Conservation (phyloP, 257 asterid species). For the Gentiana dahurica region DNA sequence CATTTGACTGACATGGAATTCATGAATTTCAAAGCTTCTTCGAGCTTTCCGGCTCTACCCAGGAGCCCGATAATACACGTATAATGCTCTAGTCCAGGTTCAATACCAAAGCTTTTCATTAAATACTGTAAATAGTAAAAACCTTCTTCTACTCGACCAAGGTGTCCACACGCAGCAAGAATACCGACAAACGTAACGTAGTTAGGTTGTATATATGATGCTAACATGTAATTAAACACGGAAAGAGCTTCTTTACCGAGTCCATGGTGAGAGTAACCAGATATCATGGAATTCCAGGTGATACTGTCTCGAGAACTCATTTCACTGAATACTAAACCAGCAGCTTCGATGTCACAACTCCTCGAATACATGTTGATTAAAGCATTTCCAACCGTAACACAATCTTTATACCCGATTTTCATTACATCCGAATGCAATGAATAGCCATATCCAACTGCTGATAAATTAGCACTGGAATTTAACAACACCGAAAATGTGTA, state of each 20-base stretch:
- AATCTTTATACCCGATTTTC: conserved; percentile 49
- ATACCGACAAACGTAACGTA: conserved; percentile 69
- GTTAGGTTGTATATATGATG: conserved; percentile 39
- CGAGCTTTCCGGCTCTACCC: conserved; percentile 56
- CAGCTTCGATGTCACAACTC: conserved; percentile 56
- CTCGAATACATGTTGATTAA: conserved; percentile 62
- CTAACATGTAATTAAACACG: conserved; percentile 49
- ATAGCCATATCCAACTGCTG: conserved; percentile 61
- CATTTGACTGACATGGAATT: conserved; percentile 38
- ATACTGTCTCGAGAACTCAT: conserved; percentile 38
- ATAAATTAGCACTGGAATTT: conserved; percentile 60
- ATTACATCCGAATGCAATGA: conserved; percentile 49
- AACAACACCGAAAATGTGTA: conserved; percentile 60
- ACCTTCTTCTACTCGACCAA: conserved; percentile 58
- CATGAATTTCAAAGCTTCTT: conserved; percentile 64
- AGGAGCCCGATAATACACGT: conserved; percentile 72
- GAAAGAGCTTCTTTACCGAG: conserved; percentile 56
- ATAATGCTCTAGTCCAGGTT: conserved; percentile 79
- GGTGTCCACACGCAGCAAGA: conserved; percentile 68
- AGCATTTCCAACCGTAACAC: conserved; percentile 45
- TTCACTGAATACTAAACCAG: conserved; percentile 28
- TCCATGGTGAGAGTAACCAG: conserved; percentile 66
- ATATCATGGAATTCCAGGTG: conserved; percentile 75
- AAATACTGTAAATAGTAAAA: conserved; percentile 47
- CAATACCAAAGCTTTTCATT: conserved; percentile 44